Conservation (phyloP, 495 filamentous ascomycete species). For the Staphylotrichum tortipilum region DNA sequence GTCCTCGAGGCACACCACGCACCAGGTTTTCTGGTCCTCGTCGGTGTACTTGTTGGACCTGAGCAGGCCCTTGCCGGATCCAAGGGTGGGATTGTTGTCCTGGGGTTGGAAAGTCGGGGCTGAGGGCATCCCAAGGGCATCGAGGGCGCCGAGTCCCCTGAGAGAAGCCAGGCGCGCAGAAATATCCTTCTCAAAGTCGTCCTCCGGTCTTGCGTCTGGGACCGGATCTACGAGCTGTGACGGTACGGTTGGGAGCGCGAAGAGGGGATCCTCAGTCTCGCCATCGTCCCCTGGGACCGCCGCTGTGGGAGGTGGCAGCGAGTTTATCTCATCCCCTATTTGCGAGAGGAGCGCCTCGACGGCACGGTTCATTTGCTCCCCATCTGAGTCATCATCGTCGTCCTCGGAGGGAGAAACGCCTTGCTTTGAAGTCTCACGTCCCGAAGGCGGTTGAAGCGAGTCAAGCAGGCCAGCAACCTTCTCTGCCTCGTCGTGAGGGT, state of each 20-base stretch:
- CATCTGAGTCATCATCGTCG: conserved; percentile 33
- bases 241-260: conserved; percentile 32
- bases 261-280: conserved; percentile 5
- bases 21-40: conserved; percentile 60
- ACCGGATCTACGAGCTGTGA: conserved; percentile 19
- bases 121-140: conserved; percentile 41
- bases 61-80: not conserved
- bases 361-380: conserved; percentile 29
- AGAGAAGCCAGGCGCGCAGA: conserved; percentile 34
- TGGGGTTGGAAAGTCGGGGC: conserved; percentile 45
- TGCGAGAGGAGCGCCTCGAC: conserved; percentile 30
- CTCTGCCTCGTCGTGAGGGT: conserved; percentile 15
- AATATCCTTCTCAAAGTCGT: conserved; percentile 32
- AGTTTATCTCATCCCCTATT: conserved; percentile 29
- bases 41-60: conserved; percentile 38
- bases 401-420: not conserved
- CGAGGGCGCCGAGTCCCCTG: conserved; percentile 21
- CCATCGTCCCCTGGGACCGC: not conserved
- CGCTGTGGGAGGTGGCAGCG: not conserved
- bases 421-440: not conserved
- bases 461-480: conserved; percentile 23
- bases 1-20: conserved; percentile 60
- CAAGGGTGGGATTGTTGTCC: conserved; percentile 8
- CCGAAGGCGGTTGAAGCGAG: not conserved
- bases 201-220: not conserved